Percentiles rank a stretch among this genome's conserved stretches.
Conservation (phyloP, 805 yeast species). For the Yamadazyma insecticola region DNA sequence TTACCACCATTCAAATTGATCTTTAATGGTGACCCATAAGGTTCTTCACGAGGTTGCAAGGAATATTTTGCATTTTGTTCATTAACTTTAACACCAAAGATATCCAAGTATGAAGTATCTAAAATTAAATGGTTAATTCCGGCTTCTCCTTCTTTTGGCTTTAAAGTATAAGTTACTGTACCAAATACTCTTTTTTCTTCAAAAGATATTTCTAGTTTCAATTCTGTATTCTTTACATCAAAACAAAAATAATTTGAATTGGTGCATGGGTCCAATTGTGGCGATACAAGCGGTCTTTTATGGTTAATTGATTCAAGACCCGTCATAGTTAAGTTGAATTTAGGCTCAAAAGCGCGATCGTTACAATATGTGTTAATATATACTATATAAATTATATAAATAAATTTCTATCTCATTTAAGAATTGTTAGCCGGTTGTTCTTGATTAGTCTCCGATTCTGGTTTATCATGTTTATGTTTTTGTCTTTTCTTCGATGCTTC, state of each 20-base stretch:
- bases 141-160: constrained; percentile 3
- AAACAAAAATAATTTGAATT: constrained; percentile 24
- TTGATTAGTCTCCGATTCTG: too few relatives aligned
- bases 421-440: too few relatives aligned
- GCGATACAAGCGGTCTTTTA: too few relatives aligned
- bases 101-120: constrained; percentile 24
- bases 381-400: too few relatives aligned
- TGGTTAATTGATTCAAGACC: constrained; percentile 5
- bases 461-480: constrained; percentile 19
- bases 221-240: constrained; percentile 14
- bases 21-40: constrained; percentile 23
- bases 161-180: constrained; percentile 17
- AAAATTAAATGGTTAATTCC: constrained; percentile 11
- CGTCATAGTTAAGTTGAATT: too few relatives aligned
- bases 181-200: constrained; percentile 20
- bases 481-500: constrained; percentile 41
- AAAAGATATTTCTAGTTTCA: constrained; percentile 20
- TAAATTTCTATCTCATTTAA: too few relatives aligned
- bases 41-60: constrained; percentile 10
- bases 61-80: constrained; percentile 7
- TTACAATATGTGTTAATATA: too few relatives aligned
- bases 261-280: constrained; percentile 26
- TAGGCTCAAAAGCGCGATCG: too few relatives aligned
- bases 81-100: constrained; percentile 17
- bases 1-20: constrained; percentile 5